Conservation (phyloP, 352 stramenopile genomes). For the Globisporangium spiculum region DNA sequence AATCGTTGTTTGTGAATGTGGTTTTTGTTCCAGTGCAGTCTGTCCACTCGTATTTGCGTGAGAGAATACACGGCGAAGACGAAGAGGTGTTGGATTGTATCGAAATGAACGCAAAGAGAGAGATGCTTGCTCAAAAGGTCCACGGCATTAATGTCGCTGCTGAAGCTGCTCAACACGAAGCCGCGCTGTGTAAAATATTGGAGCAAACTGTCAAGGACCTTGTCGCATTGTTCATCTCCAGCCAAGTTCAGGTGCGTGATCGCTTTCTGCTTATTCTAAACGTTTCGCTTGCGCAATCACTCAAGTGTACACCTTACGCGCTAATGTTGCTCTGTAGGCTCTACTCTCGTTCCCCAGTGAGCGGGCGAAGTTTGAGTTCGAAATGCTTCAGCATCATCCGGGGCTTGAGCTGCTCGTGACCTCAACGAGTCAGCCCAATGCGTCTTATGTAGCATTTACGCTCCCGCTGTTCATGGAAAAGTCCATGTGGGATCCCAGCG, state of each 20-base stretch:
- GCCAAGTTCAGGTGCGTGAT: conserved; percentile 12
- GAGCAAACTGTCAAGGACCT: conserved; percentile 2
- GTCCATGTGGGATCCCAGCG: conserved; percentile 20
- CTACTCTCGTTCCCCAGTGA: conserved; percentile 10
- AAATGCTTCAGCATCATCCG: conserved; percentile 37
- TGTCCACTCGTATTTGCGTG: conserved; percentile 22
- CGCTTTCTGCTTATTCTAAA: not conserved
- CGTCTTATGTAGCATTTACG: conserved; percentile 26
- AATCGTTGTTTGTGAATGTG: not conserved
- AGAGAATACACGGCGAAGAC: conserved; percentile 6
- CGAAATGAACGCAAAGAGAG: not conserved
- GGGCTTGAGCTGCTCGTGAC: conserved; percentile 33
- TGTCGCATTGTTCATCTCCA: conserved; percentile 6
- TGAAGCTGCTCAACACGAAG: conserved; percentile 12
- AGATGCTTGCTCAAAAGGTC: not conserved
- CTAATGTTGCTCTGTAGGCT: conserved; percentile 2
- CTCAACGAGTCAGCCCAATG: not conserved
- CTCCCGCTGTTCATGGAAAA: conserved; percentile 33
- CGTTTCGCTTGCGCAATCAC: not conserved
- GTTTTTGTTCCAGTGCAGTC: conserved; percentile 28
- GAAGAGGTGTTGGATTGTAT: not conserved
- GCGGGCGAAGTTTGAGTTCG: conserved; percentile 40
- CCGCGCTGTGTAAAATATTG: not conserved
- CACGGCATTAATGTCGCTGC: not conserved
- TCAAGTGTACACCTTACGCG: not conserved